These are phyloP conservation scores for Salmacisia buchloeana DNA, from an alignment of 1,284 basidiomycete genomes.

Conservation along the genomic window DNA sequence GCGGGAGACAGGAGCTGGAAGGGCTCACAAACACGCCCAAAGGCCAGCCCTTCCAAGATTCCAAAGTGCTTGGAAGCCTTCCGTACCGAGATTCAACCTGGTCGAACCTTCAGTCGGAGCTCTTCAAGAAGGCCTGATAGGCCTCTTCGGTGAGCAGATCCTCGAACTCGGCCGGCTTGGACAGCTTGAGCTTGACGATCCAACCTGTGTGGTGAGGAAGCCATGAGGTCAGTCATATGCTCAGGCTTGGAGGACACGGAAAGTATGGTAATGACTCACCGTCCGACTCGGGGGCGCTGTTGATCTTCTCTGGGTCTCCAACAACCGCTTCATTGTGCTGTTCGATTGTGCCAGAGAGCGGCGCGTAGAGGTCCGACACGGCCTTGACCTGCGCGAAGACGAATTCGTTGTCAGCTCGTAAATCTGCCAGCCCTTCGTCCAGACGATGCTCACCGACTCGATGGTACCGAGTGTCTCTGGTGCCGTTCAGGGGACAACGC, in stretches of 20 bases:
- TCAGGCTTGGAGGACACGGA: neutral
- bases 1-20: too few relatives aligned
- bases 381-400: constrained; percentile 5
- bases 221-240: neutral
- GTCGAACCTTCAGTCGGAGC: neutral
- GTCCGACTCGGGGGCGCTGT: neutral
- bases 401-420: neutral
- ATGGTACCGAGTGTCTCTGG: neutral
- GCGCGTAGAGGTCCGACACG: constrained; percentile 7
- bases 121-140: constrained; percentile 59
- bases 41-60: neutral
- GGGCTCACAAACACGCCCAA: too few relatives aligned
- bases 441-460: neutral
- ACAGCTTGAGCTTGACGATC: constrained; percentile 87
- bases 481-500: too few relatives aligned
- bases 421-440: neutral
- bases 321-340: neutral
- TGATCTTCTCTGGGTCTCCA: neutral
- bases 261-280: neutral
- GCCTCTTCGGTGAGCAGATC: constrained; percentile 73
- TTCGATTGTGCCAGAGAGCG: neutral
- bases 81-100: too few relatives aligned
- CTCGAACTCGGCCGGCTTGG: constrained; percentile 64
- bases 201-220: constrained; percentile 62
- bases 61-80: neutral